Conservation (phyloP, 805 yeast genomes). For the Starmerella potacharoeniae region DNA sequence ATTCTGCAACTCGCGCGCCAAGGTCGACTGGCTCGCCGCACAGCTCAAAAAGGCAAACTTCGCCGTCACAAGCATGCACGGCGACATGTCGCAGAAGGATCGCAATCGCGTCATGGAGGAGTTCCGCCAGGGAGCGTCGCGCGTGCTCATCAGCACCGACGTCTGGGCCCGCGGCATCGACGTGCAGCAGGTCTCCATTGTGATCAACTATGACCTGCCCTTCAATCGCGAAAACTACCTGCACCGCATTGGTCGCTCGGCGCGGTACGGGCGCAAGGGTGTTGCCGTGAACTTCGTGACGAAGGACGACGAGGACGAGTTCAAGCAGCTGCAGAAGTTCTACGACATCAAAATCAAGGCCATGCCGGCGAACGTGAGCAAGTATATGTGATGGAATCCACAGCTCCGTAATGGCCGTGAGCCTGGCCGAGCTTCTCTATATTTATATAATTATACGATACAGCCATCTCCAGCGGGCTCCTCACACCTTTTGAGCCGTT, state of each 20-base stretch:
- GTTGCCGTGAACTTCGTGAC: constrained; percentile 93
- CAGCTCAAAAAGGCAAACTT: constrained; percentile 70
- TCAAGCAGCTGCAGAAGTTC: constrained; percentile 76
- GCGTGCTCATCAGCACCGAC: constrained; percentile 92
- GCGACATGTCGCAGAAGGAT: constrained; percentile 91
- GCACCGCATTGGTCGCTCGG: constrained; percentile 97
- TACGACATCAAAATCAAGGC: constrained; percentile 82
- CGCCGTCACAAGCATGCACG: constrained; percentile 93
- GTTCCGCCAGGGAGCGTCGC: constrained; percentile 84
- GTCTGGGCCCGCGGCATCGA: constrained; percentile 98
- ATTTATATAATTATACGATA: background rate
- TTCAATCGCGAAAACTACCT: constrained; percentile 87
- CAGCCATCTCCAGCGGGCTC: too few relatives aligned
- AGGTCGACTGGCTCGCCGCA: constrained; percentile 82
- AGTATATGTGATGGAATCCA: constrained; percentile 5
- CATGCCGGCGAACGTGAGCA: constrained; percentile 68
- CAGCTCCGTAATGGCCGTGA: too few relatives aligned
- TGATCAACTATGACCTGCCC: constrained; percentile 91
- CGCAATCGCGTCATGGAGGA: constrained; percentile 92
- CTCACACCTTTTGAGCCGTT: too few relatives aligned
- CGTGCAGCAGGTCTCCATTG: constrained; percentile 94
- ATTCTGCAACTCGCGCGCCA: constrained; percentile 91
- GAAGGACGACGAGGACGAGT: constrained; percentile 56
- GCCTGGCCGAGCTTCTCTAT: background rate
- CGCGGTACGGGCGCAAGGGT: constrained; percentile 94